phyloP scores from a whole-genome alignment of 768 basidiomycete genomes.

The Solioccasus polychromus region DNA sequence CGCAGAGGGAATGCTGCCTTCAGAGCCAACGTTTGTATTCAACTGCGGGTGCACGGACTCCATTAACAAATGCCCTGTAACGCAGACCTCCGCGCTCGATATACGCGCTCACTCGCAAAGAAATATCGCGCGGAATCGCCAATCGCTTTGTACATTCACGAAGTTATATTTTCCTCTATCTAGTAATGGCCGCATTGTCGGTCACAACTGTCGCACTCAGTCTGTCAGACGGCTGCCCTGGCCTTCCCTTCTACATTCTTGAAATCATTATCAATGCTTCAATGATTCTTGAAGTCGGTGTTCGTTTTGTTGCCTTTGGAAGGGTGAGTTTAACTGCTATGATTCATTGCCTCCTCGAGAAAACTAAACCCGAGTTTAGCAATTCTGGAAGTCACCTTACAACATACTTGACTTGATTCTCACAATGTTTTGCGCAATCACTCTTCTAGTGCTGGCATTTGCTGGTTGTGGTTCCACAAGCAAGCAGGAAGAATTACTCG shows the following conservation, averaged over 20 bases:
- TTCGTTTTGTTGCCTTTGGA: constrained; percentile 91
- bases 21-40: constrained; percentile 30
- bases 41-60: constrained; percentile 8
- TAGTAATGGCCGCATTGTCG: constrained; percentile 84
- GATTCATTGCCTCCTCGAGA: not conserved
- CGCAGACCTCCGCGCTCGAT: constrained; percentile 74
- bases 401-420: constrained; percentile 87
- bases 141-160: constrained; percentile 89
- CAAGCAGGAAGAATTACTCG: constrained; percentile 92
- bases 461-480: constrained; percentile 80
- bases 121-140: constrained; percentile 82
- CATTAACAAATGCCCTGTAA: constrained; percentile 17
- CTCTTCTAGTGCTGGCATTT: constrained; percentile 83
- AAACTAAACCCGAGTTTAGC: constrained; percentile 42
- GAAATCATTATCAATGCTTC: constrained; percentile 85
- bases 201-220: constrained; percentile 84
- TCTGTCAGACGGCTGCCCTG: constrained; percentile 81
- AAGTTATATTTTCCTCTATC: constrained; percentile 84
- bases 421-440: constrained; percentile 86
- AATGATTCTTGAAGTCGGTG: constrained; percentile 92
- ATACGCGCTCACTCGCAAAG: constrained; percentile 77
- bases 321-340: constrained; percentile 55
- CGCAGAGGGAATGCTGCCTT: constrained; percentile 31
- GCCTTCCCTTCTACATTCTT: constrained; percentile 82
- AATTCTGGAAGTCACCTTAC: constrained; percentile 96